Percentiles rank a stretch among this genome's conserved stretches.
Conservation (phyloP, 2,329 filamentous ascomycete genomes). For the Ascochyta pisi region DNA sequence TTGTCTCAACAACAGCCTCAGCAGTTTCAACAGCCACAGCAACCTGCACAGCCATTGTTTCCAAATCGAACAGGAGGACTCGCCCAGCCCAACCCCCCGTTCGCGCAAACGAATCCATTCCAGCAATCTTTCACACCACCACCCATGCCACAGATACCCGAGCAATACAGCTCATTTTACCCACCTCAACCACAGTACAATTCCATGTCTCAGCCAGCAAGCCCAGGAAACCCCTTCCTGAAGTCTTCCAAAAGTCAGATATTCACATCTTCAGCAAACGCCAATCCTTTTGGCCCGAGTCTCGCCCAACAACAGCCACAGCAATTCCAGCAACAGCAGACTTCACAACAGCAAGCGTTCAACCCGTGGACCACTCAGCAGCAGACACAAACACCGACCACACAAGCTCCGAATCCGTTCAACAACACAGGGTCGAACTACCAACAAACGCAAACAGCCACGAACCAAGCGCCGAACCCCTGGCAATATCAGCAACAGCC, state of each 20-base stretch:
- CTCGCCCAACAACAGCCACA: slow-evolving; percentile 57
- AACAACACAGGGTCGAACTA: slow-evolving; percentile 29
- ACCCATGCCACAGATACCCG: slow-evolving; percentile 50
- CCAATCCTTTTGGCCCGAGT: slow-evolving; percentile 50
- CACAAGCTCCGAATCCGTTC: slow-evolving; percentile 34
- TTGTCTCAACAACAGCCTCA: slow-evolving; percentile 54
- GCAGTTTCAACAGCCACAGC: slow-evolving; percentile 51
- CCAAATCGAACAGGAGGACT: slow-evolving; percentile 76
- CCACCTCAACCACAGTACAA: slow-evolving; percentile 45
- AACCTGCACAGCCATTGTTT: slow-evolving; percentile 61
- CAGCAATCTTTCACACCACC: slow-evolving; percentile 51
- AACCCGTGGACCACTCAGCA: slow-evolving; percentile 36
- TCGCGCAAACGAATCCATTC: slow-evolving; percentile 50
- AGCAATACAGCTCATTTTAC: slow-evolving; percentile 47
- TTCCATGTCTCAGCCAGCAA: slow-evolving; percentile 49
- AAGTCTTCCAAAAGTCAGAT: slow-evolving; percentile 52
- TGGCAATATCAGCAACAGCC: slow-evolving; percentile 35
- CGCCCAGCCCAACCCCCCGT: slow-evolving; percentile 49
- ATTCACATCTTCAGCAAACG: slow-evolving; percentile 44
- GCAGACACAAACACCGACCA: slow-evolving; percentile 20
- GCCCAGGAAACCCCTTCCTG: slow-evolving; percentile 54
- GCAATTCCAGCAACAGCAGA: slow-evolving; percentile 37
- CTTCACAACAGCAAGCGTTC: slow-evolving; percentile 26
- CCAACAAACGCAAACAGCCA: slow-evolving; percentile 22
- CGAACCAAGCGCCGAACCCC: slow-evolving; percentile 27